A percentile compares a stretch with the other conserved stretches of the same genome.
phyloP scores from a whole-genome alignment of 495 filamentous ascomycete genomes.

The Penicillium subrubescens region DNA sequence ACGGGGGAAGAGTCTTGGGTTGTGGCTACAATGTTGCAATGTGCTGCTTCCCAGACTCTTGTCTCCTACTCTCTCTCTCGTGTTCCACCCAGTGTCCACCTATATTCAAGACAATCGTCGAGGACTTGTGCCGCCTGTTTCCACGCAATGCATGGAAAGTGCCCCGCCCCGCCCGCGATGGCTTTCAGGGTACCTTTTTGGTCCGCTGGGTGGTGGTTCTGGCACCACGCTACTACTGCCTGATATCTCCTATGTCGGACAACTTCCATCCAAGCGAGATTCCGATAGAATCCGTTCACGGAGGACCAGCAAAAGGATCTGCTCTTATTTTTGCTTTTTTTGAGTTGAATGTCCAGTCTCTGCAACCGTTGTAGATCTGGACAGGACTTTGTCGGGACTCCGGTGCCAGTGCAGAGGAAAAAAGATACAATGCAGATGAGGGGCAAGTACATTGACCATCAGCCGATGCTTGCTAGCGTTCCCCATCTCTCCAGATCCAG shows the following conservation, averaged over 20 bases:
- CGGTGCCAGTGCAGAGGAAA: not conserved
- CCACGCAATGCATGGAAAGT: not conserved
- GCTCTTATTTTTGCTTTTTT: not conserved
- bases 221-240: not conserved
- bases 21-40: not conserved
- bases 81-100: not conserved
- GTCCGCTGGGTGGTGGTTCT: not conserved
- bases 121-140: not conserved
- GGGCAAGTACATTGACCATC: conserved; percentile 14
- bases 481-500: conserved; percentile 19
- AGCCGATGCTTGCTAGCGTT: conserved; percentile 20
- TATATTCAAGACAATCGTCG: not conserved
- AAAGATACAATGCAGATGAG: conserved; percentile 9
- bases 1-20: conserved; percentile 1
- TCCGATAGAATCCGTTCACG: not conserved
- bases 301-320: not conserved
- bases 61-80: not conserved
- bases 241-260: not conserved
- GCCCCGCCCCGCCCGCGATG: conserved; percentile 6
- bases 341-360: not conserved
- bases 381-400: not conserved
- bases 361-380: conserved; percentile 14
- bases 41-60: not conserved
- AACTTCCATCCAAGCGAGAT: not conserved
- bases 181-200: not conserved